Conservation (phyloP, 179 eudicot species). For the Sideroxylon spinosum region DNA sequence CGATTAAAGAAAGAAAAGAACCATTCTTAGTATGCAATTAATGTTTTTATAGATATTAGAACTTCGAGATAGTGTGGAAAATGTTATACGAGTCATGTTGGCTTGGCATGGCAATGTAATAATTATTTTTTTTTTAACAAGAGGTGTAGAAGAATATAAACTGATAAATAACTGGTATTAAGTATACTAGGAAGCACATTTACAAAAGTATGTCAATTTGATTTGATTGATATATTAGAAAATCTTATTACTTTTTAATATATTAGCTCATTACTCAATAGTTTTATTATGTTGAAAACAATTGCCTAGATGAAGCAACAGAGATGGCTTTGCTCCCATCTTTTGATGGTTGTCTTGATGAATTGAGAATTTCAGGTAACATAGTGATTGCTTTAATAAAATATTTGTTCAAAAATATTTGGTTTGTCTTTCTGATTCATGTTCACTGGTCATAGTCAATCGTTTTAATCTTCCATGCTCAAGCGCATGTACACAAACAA, state of each 20-base stretch:
- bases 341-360: conserved; percentile 54
- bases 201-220: conserved; percentile 62
- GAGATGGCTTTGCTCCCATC: conserved; percentile 72
- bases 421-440: background rate
- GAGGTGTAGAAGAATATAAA: conserved; percentile 22
- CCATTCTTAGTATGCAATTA: background rate
- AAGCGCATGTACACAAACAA: background rate
- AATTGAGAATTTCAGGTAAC: conserved; percentile 63
- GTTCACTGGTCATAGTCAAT: background rate
- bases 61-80: conserved; percentile 66
- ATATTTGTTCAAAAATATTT: background rate
- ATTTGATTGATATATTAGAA: background rate
- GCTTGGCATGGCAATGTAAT: conserved; percentile 33
- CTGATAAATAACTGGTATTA: conserved; percentile 56
- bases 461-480: background rate
- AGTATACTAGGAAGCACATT: conserved; percentile 77
- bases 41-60: conserved; percentile 43
- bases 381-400: background rate
- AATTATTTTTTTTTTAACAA: conserved; percentile 22
- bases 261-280: conserved; percentile 5
- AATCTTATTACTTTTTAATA: background rate
- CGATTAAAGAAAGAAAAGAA: background rate
- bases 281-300: conserved; percentile 35
- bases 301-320: conserved; percentile 88
- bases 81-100: conserved; percentile 48